Evolutionary conservation across 116 monocot genomes (phyloP), one percentile per base, ranked within the genome.

Genomic region (Iris pallida): DNA sequence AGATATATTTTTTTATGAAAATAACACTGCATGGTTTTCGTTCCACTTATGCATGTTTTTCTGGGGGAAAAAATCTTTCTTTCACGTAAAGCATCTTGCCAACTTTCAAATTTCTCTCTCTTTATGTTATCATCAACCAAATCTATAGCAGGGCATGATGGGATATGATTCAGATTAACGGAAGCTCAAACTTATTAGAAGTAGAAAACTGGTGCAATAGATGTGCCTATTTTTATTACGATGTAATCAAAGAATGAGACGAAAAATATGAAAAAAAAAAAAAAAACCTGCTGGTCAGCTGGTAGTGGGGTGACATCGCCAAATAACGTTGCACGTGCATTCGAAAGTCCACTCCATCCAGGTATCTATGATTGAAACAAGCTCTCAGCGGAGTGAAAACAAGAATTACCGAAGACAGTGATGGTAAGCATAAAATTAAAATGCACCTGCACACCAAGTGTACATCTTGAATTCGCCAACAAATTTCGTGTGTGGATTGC

Each of bases 291-390:
- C 47, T 80, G 70, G 1, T 92, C 85, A 73, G 70, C 78, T 47
- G 85, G 81, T 6, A 96, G 75, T 15, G 96, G 96, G n/a, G 75
- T 13, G 63, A 87, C 64, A 75, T 96, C 96, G 63, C 96, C 96
- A 75, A 96, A 96, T 55, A 92, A 85, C 13, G 92, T 96, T 4
- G 89, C 96, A 53, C 96, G 96, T 51, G 96, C 92, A 85, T 96
- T 96, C 66, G 96, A 96, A 53, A 96, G 72, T 47, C 85, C 92
- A 79, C 91, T 96, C 92, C 96, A 96, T 72, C 96, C 96, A 80
- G 96, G 96, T 64, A 89, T 85, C 96, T 96, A 43, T 4, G 20
- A 68, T 51, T 17, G 42, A 40, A 55, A 56, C 5, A 46, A 57
- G 43, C 8, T 44, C 1, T 56, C 42, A 54, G 14, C 20, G 15